Conservation (phyloP, 768 basidiomycete species). For the Mycena crocata region DNA sequence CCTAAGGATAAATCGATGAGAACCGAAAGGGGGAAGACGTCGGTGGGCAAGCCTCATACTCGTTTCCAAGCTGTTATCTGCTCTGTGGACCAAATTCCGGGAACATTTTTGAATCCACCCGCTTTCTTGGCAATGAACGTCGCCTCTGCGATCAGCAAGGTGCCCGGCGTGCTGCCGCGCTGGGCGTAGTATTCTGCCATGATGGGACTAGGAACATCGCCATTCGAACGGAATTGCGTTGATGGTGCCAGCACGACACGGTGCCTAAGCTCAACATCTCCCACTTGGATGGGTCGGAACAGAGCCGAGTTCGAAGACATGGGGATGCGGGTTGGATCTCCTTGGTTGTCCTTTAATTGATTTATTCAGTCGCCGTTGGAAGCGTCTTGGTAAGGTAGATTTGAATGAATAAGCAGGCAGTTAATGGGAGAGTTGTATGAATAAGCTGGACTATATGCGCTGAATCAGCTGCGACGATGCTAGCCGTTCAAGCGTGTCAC, state of each 20-base stretch:
- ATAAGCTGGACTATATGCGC: too few species aligned
- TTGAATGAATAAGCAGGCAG: too few species aligned
- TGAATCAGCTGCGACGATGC: too few species aligned
- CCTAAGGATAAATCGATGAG: slow-evolving; percentile 43
- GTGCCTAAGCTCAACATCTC: slow-evolving; percentile 55
- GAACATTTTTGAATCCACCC: slow-evolving; percentile 61
- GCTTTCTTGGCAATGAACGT: slow-evolving; percentile 63
- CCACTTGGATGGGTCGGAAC: slow-evolving; percentile 61
- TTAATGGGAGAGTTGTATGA: too few species aligned
- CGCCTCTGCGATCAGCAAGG: slow-evolving; percentile 68
- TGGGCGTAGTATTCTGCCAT: slow-evolving; percentile 62
- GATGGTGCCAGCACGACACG: slow-evolving; percentile 66
- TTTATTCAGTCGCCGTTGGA: too few species aligned
- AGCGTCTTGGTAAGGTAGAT: too few species aligned
- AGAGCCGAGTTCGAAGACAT: slow-evolving; percentile 37
- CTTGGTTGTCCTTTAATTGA: too few species aligned
- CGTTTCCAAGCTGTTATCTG: slow-evolving; percentile 72
- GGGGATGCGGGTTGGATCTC: too few species aligned
- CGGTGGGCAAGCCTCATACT: slow-evolving; percentile 36
- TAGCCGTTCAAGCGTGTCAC: too few species aligned
- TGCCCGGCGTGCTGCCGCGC: slow-evolving; percentile 59
- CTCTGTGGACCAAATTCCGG: slow-evolving; percentile 73
- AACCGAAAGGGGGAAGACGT: not conserved
- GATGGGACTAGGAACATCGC: slow-evolving; percentile 37
- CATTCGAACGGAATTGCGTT: slow-evolving; percentile 49